Evolutionary conservation across 176 grass and related monocot species (phyloP), one percentile per base, ranked within the genome.

Genomic region (Triticum turgidum): DNA sequence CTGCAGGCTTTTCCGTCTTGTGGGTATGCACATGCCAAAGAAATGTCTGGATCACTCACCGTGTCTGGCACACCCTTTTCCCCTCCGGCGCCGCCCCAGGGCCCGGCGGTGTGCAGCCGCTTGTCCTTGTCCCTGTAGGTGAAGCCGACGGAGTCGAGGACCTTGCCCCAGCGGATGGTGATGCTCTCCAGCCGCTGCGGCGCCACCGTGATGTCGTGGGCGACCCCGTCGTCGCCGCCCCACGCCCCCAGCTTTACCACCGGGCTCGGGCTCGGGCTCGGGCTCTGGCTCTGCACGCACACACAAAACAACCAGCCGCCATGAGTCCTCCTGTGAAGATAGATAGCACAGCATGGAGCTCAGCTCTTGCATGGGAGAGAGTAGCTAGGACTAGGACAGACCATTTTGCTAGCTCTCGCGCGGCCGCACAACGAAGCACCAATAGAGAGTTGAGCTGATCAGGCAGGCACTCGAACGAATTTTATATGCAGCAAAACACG

Each of bases 191-290:
- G 77, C 77, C 77, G 76, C 65, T 11, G 77, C 66, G 77, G 85
- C 85, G 77, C 85, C 85, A 73, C 77, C 37, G 77, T 63, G 51
- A 86, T n/a, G 85, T 86, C 85, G 76, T 22, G 39, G 51, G 52
- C 11, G 37, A 9, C 13, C 4, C 85, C 85, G 52, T 24, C 51
- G 20, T 73, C 27, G 18, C 85, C 85, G 52, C 85, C 85, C 85
- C 85, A 86, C 66, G 77, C 22, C 37, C 85, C 85, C 8, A 86
- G 18, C 85, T 86, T 86, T 52, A 71, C 85, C 85, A 73, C 24
- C n/a, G 76, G 61, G 7, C 66, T 39, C 38, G 7, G 38, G 34
- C 34, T 35, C 27, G 27, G 29, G 35, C 35, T 41, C 42, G 3
- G 44, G 44, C 44, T 45, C 44, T 18, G 7, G 51, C 51, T 20